Evolutionary conservation across 495 filamentous ascomycete species (phyloP).

Genomic region (Acidomyces sp.): DNA sequence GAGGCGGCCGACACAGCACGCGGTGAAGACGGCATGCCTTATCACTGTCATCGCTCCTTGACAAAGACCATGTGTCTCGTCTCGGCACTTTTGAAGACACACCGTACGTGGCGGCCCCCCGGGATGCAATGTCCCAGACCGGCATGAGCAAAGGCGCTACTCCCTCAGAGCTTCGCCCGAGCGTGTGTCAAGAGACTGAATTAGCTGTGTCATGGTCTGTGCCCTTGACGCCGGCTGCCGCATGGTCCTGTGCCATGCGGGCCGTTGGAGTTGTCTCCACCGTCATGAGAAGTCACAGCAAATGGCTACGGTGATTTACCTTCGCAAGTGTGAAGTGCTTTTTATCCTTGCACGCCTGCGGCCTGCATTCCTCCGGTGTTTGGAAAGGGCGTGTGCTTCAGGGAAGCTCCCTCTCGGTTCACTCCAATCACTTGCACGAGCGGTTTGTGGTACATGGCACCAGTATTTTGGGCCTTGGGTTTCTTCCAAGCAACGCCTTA

Average conservation of each 20-base stretch:
- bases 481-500: not conserved
- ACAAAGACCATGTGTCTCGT: not conserved
- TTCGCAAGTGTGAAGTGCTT: not conserved
- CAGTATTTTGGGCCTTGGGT: not conserved
- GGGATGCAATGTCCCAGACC: not conserved
- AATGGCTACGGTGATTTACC: not conserved
- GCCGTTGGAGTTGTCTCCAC: not conserved
- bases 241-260: not conserved
- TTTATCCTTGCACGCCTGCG: not conserved
- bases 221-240: not conserved
- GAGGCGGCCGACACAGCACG: no score
- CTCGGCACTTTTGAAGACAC: not conserved
- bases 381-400: not conserved
- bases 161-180: not conserved
- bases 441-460: not conserved
- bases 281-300: not conserved
- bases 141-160: not conserved
- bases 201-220: not conserved
- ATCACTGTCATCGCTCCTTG: not conserved
- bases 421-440: not conserved
- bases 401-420: not conserved
- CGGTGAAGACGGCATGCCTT: no score
- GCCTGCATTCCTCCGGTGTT: not conserved
- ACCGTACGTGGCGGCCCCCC: not conserved
- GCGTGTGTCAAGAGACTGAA: conserved; percentile 5